These are phyloP conservation scores for Lentinula guzmanii DNA, from an alignment of 768 basidiomycete genomes.

Conservation along the genomic window DNA sequence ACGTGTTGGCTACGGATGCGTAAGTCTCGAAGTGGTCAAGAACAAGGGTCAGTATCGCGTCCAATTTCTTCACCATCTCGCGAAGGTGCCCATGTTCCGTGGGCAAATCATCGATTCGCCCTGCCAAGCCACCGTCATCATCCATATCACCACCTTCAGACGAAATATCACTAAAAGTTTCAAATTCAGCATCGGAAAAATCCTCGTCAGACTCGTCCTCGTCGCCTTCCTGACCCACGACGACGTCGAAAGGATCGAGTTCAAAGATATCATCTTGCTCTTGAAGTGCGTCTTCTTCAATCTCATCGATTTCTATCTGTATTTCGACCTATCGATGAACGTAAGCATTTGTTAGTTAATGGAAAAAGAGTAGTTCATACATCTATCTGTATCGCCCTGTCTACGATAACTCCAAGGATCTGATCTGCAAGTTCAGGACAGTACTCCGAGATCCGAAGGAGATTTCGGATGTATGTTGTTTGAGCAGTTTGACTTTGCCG, in stretches of 20 bases:
- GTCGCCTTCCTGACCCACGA: constrained; percentile 69
- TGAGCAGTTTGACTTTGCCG: constrained; percentile 76
- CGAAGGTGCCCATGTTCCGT: constrained; percentile 64
- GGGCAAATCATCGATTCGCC: constrained; percentile 30
- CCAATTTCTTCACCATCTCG: constrained; percentile 89
- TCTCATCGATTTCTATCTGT: constrained; percentile 89
- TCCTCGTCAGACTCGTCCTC: constrained; percentile 53
- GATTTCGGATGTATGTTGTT: constrained; percentile 86
- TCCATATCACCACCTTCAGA: constrained; percentile 57
- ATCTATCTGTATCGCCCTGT: constrained; percentile 94
- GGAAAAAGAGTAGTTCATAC: constrained; percentile 30
- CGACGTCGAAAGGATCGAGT: constrained; percentile 81
- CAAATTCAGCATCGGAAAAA: constrained; percentile 37
- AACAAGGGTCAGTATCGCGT: constrained; percentile 76
- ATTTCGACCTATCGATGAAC: constrained; percentile 75
- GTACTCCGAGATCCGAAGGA: constrained; percentile 76
- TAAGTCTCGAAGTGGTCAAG: constrained; percentile 78
- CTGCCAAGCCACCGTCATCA: constrained; percentile 25
- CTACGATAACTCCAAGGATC: constrained; percentile 81
- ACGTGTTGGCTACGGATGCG: constrained; percentile 16
- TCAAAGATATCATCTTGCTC: constrained; percentile 62
- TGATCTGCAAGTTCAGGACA: constrained; percentile 84
- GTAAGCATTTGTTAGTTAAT: neutral
- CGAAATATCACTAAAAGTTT: constrained; percentile 66
- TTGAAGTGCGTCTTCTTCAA: constrained; percentile 59